These are phyloP conservation scores for Dothideomycetes sp. DNA, from an alignment of 2,329 filamentous ascomycete species.

Conservation along the genomic window DNA sequence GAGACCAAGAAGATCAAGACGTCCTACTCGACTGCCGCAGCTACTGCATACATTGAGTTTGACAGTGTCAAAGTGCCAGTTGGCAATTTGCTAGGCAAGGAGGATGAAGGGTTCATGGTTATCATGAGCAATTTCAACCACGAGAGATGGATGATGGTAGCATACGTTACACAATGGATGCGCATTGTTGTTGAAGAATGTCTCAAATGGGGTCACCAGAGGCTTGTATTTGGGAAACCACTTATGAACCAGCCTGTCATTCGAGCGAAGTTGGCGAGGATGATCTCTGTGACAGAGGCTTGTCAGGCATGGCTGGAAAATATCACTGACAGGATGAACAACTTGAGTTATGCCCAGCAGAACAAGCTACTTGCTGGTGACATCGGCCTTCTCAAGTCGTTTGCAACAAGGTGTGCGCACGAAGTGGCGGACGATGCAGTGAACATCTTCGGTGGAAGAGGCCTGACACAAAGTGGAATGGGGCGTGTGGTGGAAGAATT, in stretches of 20 bases:
- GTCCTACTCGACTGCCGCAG: constrained; percentile 67
- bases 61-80: constrained; percentile 80
- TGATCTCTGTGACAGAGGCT: constrained; percentile 74
- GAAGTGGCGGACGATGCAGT: constrained; percentile 75
- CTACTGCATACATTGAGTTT: constrained; percentile 69
- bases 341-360: constrained; percentile 72
- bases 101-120: constrained; percentile 77
- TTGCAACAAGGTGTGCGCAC: constrained; percentile 63
- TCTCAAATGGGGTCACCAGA: constrained; percentile 80
- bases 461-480: constrained; percentile 73
- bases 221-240: constrained; percentile 71
- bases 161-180: constrained; percentile 51
- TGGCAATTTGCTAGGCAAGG: constrained; percentile 65
- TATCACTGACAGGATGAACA: constrained; percentile 78
- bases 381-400: constrained; percentile 73
- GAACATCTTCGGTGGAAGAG: constrained; percentile 78
- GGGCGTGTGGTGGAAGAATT: constrained; percentile 75
- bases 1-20: constrained; percentile 73
- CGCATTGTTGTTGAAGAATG: constrained; percentile 70
- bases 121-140: constrained; percentile 86
- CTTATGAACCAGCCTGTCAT: constrained; percentile 77
- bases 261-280: constrained; percentile 70
- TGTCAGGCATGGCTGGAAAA: constrained; percentile 78
- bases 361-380: constrained; percentile 65
- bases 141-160: constrained; percentile 29